These are phyloP conservation scores for Phylloporus sp. DNA, from an alignment of 768 basidiomycete species.

Conservation along the genomic window DNA sequence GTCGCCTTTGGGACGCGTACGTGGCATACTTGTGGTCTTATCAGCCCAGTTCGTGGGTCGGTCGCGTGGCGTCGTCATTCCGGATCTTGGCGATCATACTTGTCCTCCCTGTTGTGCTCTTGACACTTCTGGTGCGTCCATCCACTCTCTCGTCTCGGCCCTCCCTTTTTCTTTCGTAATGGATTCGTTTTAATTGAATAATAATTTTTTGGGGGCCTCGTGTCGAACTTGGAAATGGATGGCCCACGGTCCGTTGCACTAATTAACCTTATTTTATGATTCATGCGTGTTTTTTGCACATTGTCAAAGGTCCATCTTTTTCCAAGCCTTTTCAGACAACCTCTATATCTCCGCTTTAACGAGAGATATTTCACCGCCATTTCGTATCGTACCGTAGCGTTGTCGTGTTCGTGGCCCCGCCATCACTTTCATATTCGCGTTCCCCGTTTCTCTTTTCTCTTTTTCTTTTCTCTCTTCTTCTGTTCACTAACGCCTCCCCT, in stretches of 20 bases:
- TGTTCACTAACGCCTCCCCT: constrained; percentile 8
- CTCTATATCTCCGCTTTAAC: constrained; percentile 19
- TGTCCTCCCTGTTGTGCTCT: constrained; percentile 46
- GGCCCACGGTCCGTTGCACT: constrained; percentile 1
- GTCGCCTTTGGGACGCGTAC: constrained; percentile 55
- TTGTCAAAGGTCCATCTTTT: constrained; percentile 10
- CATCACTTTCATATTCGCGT: neutral
- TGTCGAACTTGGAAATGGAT: constrained; percentile 1
- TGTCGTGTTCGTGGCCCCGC: neutral
- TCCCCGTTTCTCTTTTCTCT: neutral
- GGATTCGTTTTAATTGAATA: constrained; percentile 1
- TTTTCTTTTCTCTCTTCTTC: neutral
- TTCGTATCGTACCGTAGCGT: neutral
- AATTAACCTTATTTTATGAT: constrained; percentile 10
- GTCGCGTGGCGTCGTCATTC: constrained; percentile 54
- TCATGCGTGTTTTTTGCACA: neutral
- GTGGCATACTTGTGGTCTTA: constrained; percentile 61
- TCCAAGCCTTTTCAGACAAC: neutral
- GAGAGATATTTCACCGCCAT: neutral
- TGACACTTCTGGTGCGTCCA: constrained; percentile 62
- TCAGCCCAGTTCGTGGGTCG: constrained; percentile 61
- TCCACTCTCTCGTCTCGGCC: constrained; percentile 4
- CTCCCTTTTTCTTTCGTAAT: constrained; percentile 9
- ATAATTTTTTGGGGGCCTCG: neutral
- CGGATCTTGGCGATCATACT: constrained; percentile 57